Percentiles rank a stretch among this genome's conserved stretches.
Conservation (phyloP, 176 grass and related monocot species). For the Oryza australiensis region DNA sequence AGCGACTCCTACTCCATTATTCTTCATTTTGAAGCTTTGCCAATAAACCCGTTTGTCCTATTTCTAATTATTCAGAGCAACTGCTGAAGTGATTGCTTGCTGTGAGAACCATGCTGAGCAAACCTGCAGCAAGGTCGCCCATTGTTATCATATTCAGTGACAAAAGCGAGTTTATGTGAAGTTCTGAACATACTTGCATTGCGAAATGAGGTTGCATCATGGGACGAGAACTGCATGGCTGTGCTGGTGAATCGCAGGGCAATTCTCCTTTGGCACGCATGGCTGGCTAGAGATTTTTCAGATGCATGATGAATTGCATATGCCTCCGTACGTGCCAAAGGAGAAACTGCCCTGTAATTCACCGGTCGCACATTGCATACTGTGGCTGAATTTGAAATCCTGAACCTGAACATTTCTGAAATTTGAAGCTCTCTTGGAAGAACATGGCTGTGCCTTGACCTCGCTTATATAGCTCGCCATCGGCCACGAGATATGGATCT, state of each 20-base stretch:
- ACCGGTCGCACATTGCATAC: background rate
- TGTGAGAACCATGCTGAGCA: background rate
- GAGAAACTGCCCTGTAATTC: conserved; percentile 63
- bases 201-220: background rate
- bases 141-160: background rate
- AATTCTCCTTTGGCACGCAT: conserved; percentile 72
- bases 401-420: background rate
- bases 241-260: conserved; percentile 50
- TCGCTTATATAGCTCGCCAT: conserved; percentile 38
- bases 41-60: background rate
- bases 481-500: conserved; percentile 9
- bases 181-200: background rate
- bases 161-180: background rate
- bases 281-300: background rate
- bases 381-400: background rate
- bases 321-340: conserved; percentile 46
- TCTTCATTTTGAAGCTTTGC: background rate
- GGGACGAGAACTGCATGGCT: background rate
- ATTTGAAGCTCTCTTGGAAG: conserved; percentile 1
- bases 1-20: background rate
- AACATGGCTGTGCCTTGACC: conserved; percentile 1
- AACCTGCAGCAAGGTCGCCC: background rate
- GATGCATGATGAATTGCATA: background rate
- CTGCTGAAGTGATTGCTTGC: background rate
- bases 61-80: background rate